Evolutionary conservation across 1,284 basidiomycete species (phyloP), one percentile per base, ranked within the genome.

Genomic region (Trichosporon asahii): DNA sequence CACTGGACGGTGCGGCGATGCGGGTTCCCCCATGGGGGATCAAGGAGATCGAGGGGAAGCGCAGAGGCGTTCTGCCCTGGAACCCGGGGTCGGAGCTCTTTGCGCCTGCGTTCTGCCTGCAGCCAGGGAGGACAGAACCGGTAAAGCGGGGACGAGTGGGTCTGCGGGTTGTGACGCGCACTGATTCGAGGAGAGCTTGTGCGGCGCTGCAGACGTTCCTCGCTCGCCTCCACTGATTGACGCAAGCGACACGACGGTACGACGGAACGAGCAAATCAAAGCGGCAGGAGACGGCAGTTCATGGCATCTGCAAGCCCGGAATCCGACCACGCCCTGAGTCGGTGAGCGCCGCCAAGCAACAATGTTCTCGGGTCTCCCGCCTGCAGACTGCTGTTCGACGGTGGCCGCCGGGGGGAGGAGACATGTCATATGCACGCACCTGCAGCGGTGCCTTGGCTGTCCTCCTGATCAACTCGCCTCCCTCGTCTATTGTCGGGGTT

Each of bases 281-380:
- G 49, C 49, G 49, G 49, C 23, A 23, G 49, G 9, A 53, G 21
- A 23, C 49, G 49, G 49, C 23, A 11, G 21, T 53, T 21, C 49
- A 53, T 53, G 49, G 49, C 49, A 25, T 53, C 49, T 53, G 23
- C 49, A 53, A 53, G 49, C 49, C 49, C 49, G 49, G 49, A 53
- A 53, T 53, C 49, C 49, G 49, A 23, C 8, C 2, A 21, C 2
- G 21, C 49, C 49, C 49, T 53, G 49, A 23, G 21, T 53, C 49
- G 49, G 49, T 53, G 49, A 53, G 49, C 49, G 49, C 49, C 49
- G 49, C 49, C 23, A 25, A n/a, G 21, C 23, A 3, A 12, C 21
- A 1, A 9, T 12, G 46, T n/a, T 53, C 49, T 25, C 49, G 49
- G 49, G n/a, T 53, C 23, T 23, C 49, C 49, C 21, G 49, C 49